Evolutionary conservation across 2,329 filamentous ascomycete genomes (phyloP), one percentile per base, ranked within the genome.

Genomic region (Paraconiothyrium sp.): DNA sequence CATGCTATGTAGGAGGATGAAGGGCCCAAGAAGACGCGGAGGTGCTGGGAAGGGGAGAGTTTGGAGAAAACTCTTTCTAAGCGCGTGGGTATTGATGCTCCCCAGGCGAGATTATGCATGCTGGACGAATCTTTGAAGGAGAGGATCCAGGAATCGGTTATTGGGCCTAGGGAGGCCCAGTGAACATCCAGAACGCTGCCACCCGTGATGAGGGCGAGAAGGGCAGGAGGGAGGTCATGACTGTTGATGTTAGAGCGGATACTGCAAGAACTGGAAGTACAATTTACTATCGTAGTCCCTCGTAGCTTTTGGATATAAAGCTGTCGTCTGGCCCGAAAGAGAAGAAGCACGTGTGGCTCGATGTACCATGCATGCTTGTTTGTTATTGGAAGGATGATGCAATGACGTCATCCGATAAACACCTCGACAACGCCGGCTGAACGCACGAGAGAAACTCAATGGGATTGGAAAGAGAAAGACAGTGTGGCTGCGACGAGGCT

Each of bases 241-340:
- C 76, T 76, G 46, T 22, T 11, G 1, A 6, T 14, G 55, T 70
- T 16, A 70, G 63, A n/a, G 14, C 10, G 13, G 41, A n/a, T 10
- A n/a, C 22, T 8, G 9, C 20, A 43, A 54, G 9, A 34, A 44
- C 11, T 14, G 7, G 9, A 24, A 9, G 35, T 30, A 7, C 11
- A 24, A 67, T 72, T 27, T 69, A 78, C 76, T 75, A 72, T 57
- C 65, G 67, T 7, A 78, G 44, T 4, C 76, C 76, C 24, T 70
- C 68, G 54, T 68, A 71, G 35, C 69, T 74, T 43, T 71, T 75
- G 1, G 71, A 74, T 1, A 78, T 69, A 54, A 73, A 78, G 54
- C 73, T 72, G 46, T 77, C 75, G 13, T 74, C 64, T 6, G 66
- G 66, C 4, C 75, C 76, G 61, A 78, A 78, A 4, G 74, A 74